Conservation (phyloP, 441 rosid species). For the Erodium texanum region DNA sequence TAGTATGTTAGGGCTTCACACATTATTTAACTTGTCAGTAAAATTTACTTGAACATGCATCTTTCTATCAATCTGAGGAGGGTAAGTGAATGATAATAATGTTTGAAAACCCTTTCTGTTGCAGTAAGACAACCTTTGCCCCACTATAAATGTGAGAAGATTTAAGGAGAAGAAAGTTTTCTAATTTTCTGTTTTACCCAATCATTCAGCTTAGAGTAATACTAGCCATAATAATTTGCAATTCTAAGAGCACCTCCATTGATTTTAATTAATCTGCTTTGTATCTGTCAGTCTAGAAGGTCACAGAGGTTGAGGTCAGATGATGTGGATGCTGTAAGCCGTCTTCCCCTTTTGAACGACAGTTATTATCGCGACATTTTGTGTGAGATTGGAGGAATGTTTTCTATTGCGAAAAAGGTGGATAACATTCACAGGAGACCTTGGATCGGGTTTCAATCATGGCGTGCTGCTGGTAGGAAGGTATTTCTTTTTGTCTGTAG, state of each 20-base stretch:
- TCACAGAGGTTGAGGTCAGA: constrained; percentile 86
- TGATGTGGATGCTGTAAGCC: constrained; percentile 85
- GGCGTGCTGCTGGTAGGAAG: constrained; percentile 97
- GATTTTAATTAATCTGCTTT: constrained; percentile 20
- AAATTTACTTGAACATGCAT: neutral
- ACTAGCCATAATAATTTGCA: neutral
- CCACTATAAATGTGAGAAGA: neutral
- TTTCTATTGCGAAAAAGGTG: constrained; percentile 80
- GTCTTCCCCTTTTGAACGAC: constrained; percentile 67
- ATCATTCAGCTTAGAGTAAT: neutral
- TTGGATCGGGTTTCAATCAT: constrained; percentile 99
- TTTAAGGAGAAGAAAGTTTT: neutral
- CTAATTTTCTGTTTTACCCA: neutral
- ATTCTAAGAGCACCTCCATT: constrained; percentile 1
- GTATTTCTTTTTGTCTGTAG: constrained; percentile 35
- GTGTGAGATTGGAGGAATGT: constrained; percentile 97
- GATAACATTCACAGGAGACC: constrained; percentile 90
- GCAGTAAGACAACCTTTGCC: neutral
- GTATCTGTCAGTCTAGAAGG: constrained; percentile 49
- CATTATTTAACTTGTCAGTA: neutral
- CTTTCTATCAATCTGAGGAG: constrained; percentile 5
- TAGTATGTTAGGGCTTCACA: neutral
- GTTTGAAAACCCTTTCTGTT: constrained; percentile 2
- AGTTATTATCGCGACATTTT: constrained; percentile 54
- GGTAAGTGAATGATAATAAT: neutral